phyloP scores from a whole-genome alignment of 2,329 filamentous ascomycete genomes.

The Fusarium irregulare region DNA sequence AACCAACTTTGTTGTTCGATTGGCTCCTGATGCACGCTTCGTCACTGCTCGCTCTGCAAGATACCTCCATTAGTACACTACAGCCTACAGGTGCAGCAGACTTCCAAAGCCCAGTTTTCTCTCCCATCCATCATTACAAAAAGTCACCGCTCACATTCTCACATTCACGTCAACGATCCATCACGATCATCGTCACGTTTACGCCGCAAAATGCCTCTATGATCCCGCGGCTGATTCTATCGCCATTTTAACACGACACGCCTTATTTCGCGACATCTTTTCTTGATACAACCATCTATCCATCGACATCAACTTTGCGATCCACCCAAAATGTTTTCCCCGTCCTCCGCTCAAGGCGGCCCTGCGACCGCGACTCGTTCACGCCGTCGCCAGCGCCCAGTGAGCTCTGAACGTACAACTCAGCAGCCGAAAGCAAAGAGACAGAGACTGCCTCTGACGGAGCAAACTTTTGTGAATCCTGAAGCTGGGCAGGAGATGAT shows the following conservation, averaged over 20 bases:
- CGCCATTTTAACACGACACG: conserved; percentile 36
- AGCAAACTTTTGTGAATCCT: conserved; percentile 67
- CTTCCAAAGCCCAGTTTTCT: conserved; percentile 38
- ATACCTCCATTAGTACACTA: background rate
- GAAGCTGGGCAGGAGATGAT: conserved; percentile 64
- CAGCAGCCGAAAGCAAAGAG: conserved; percentile 73
- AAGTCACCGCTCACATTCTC: conserved; percentile 41
- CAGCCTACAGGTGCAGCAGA: background rate
- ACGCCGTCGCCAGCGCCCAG: conserved; percentile 70
- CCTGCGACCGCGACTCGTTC: conserved; percentile 68
- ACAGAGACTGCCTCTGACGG: conserved; percentile 67
- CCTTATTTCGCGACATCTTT: conserved; percentile 22
- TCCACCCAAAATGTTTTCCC: conserved; percentile 67
- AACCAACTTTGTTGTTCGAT: conserved; percentile 43
- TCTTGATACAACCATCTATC: conserved; percentile 7
- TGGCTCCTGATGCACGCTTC: conserved; percentile 45
- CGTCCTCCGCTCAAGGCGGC: conserved; percentile 62
- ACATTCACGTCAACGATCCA: conserved; percentile 34
- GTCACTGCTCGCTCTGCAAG: conserved; percentile 39
- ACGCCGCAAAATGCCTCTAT: conserved; percentile 46
- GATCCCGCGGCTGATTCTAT: conserved; percentile 42
- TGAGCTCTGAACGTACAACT: conserved; percentile 64
- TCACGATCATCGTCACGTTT: conserved; percentile 33
- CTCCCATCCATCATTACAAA: conserved; percentile 29
- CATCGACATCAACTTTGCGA: conserved; percentile 40